A percentile compares a stretch with the other conserved stretches of the same genome.
Evolutionary conservation across 345 rosid genomes (phyloP).

Genomic region (Moricandia arvensis): DNA sequence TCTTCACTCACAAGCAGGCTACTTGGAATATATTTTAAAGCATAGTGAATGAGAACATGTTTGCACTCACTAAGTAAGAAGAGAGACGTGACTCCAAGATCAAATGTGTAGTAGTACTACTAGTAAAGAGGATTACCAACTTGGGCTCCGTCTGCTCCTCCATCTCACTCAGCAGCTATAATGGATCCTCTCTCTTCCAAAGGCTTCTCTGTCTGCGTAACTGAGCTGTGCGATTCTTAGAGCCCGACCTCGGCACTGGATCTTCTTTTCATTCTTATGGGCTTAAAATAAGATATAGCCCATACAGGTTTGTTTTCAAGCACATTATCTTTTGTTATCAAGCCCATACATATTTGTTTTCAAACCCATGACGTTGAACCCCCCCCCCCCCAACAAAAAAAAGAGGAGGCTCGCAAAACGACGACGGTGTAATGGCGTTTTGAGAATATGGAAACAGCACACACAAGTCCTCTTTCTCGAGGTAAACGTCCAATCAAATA

Average conservation of each 20-base stretch:
- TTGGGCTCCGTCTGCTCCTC: constrained; percentile 11
- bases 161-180: not conserved
- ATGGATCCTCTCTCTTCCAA: not conserved
- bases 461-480: constrained; percentile 14
- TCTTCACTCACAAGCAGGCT: too few relatives aligned
- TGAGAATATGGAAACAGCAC: constrained; percentile 20
- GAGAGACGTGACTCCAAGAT: not conserved
- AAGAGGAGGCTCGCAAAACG: not conserved
- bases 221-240: not conserved
- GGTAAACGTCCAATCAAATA: constrained; percentile 12
- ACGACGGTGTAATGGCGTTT: constrained; percentile 19
- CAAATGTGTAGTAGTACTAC: not conserved
- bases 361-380: not conserved
- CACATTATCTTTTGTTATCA: not conserved
- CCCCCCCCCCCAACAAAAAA: not conserved
- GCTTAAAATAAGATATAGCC: not conserved
- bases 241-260: not conserved
- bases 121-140: not conserved
- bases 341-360: not conserved
- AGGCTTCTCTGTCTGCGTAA: not conserved
- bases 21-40: too few relatives aligned
- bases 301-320: not conserved
- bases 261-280: not conserved
- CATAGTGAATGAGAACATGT: not conserved
- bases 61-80: not conserved